Evolutionary conservation across 2,329 filamentous ascomycete genomes (phyloP).

Genomic region (Apiospora aurea): DNA sequence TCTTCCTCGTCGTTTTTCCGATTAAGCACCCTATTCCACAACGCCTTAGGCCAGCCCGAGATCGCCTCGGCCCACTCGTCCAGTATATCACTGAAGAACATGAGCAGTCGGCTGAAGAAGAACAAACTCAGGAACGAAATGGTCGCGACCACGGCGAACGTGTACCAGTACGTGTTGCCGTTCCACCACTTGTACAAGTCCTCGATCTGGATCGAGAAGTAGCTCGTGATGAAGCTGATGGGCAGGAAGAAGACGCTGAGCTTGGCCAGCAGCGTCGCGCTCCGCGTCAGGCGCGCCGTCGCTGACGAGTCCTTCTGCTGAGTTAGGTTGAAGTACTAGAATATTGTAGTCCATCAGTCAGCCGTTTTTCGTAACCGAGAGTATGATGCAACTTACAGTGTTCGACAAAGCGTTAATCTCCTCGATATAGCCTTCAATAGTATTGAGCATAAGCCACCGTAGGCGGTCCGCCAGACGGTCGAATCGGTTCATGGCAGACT

Average conservation of each 20-base stretch:
- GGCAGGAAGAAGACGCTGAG: conserved; percentile 79
- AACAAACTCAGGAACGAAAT: conserved; percentile 66
- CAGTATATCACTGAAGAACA: conserved; percentile 53
- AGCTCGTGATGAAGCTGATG: conserved; percentile 76
- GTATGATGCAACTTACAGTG: conserved; percentile 56
- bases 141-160: conserved; percentile 69
- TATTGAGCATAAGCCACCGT: conserved; percentile 65
- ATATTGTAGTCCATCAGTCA: not conserved
- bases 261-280: conserved; percentile 76
- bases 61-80: conserved; percentile 45
- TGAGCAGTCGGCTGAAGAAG: conserved; percentile 56
- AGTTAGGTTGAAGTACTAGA: conserved; percentile 78
- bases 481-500: conserved; percentile 63
- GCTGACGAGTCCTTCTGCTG: conserved; percentile 77
- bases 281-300: conserved; percentile 74
- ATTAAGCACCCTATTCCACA: not conserved
- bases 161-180: conserved; percentile 69
- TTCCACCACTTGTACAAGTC: conserved; percentile 65
- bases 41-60: conserved; percentile 28
- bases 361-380: conserved; percentile 27
- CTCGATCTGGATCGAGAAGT: conserved; percentile 73
- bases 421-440: conserved; percentile 68
- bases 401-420: conserved; percentile 75
- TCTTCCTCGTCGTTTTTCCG: not conserved
- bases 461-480: conserved; percentile 65